A percentile compares a stretch with the other conserved stretches of the same genome.
Conservation (phyloP, 768 basidiomycete species). For the Amanita exitialis region DNA sequence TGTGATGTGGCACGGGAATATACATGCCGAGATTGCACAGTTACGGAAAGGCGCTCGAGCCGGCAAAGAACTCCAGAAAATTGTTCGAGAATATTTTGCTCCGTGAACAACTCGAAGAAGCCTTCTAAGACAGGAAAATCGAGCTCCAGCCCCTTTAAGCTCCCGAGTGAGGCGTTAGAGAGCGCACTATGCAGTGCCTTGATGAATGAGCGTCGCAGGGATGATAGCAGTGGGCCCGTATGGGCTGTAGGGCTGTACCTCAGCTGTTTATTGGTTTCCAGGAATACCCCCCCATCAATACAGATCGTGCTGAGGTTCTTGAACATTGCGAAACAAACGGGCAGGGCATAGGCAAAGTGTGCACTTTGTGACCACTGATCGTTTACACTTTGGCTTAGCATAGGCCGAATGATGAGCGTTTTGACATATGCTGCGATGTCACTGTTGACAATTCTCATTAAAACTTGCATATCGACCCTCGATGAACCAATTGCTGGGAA, state of each 20-base stretch:
- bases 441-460: constrained; percentile 3
- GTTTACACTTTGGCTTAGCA: not conserved
- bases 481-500: not conserved
- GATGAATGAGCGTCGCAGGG: not conserved
- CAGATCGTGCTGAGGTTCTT: not conserved
- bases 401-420: not conserved
- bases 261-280: not conserved
- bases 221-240: not conserved
- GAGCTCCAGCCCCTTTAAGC: not conserved
- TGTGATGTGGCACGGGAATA: not conserved
- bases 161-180: not conserved
- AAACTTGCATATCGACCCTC: not conserved
- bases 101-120: not conserved
- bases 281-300: not conserved
- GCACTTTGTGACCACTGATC: not conserved
- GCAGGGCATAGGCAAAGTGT: not conserved
- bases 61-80: not conserved
- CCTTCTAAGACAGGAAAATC: constrained; percentile 2
- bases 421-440: not conserved
- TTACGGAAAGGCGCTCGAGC: constrained; percentile 1
- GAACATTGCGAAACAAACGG: not conserved
- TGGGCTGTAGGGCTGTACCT: not conserved
- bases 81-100: not conserved
- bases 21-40: not conserved
- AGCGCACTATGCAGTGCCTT: not conserved